Evolutionary conservation across 1,284 basidiomycete genomes (phyloP).

Genomic region (Cerrena zonata): DNA sequence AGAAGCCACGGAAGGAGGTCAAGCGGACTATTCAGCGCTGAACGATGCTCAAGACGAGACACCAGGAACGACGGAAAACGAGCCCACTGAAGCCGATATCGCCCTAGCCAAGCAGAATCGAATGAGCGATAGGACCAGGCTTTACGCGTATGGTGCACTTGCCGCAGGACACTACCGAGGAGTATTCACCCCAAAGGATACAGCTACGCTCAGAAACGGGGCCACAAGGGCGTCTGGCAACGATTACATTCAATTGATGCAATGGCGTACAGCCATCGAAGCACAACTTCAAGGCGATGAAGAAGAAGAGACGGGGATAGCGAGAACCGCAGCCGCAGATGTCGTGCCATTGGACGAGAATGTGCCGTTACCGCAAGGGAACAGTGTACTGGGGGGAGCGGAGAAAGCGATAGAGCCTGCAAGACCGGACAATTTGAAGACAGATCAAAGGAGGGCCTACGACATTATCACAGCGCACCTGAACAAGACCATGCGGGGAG

Average conservation of each 20-base stretch:
- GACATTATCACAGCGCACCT: slow-evolving; percentile 28
- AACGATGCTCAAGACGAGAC: neutral
- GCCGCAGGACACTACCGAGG: no score
- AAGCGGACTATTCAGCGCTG: neutral
- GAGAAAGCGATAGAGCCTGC: neutral
- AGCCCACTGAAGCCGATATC: neutral
- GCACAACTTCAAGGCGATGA: no score
- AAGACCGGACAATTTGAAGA: neutral
- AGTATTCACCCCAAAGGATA: no score
- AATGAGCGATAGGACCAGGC: neutral
- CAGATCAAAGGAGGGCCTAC: slow-evolving; percentile 24
- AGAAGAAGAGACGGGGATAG: no score
- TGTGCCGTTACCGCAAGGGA: no score
- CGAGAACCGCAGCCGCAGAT: no score
- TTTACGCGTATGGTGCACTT: neutral
- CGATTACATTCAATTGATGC: no score
- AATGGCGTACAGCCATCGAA: no score
- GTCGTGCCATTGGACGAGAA: no score
- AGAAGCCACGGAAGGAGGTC: neutral
- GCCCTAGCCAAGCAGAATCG: neutral
- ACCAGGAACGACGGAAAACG: neutral
- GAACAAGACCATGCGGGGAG: slow-evolving; percentile 16
- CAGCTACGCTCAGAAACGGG: no score
- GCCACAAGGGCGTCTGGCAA: no score
- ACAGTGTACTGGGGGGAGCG: no score